Evolutionary conservation across 768 basidiomycete species (phyloP), one percentile per base, ranked within the genome.

Genomic region (Suillus spraguei): DNA sequence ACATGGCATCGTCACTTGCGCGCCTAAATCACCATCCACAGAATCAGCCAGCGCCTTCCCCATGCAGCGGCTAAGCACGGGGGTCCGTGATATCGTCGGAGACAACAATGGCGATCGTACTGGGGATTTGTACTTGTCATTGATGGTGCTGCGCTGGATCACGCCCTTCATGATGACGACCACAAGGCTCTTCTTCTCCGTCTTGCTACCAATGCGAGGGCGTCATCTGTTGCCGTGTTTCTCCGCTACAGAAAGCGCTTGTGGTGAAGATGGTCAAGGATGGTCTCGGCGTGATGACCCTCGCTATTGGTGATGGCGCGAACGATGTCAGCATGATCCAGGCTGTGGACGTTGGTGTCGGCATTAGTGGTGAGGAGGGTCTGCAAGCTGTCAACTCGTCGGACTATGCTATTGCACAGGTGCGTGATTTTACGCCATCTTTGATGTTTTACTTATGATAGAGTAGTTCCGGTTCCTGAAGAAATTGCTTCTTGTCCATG

Each of bases 301-400:
- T 99, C 47, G 97, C 97, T 3, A 99, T 99, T 70, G 97, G 97
- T 2, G 97, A 99, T 71, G 97, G 97, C 60, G 97, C 97, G 52
- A 99, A 99, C 75, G 96, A 99, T 74, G 97, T 98, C 69, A 97
- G 94, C 79, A 98, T 99, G 97, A 99, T 98, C 63, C 97, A 98
- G 79, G 95, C 97, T 62, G 97, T 97, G 38, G 94, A 99, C 77
- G 92, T 99, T 54, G 97, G 97, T 59, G 90, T 99, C 63, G 97
- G 97, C 66, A 99, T 99, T 63, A 89, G 91, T 9, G 97, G 97
- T 41, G 97, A 99, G 72, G 97, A 99, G 71, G 97, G 97, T 69
- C 80, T 99, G 11, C 97, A 99, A 74, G 97, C 97, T 28, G 97
- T 98, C 78, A 99, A 99, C 78, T 91, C 96, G 41, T 97, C 95